These are phyloP conservation scores for Citrullus amarus DNA, from an alignment of 306 rosid genomes.

Conservation along the genomic window DNA sequence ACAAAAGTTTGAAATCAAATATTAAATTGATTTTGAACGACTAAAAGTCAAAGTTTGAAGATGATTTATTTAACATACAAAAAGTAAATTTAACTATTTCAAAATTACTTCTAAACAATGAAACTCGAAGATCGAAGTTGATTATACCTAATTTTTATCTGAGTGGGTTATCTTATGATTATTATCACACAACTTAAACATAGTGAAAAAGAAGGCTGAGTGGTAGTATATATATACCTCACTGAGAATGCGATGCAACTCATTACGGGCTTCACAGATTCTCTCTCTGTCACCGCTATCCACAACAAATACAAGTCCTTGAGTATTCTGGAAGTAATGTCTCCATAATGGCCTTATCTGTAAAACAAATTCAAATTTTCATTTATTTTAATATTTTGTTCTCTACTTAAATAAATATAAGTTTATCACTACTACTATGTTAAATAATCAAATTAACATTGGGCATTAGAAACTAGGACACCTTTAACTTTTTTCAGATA, in stretches of 20 bases:
- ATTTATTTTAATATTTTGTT: background rate
- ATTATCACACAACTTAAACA: background rate
- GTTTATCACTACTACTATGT: background rate
- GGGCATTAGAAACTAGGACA: background rate
- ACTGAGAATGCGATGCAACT: slow-evolving; percentile 29
- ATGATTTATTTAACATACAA: no score
- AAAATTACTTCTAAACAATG: no score
- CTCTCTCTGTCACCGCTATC: slow-evolving; percentile 37
- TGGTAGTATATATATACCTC: slow-evolving; percentile 10
- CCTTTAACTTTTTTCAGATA: no score
- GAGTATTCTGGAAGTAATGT: slow-evolving; percentile 37
- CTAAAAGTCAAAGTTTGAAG: no score
- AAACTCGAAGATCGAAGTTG: no score
- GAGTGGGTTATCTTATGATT: background rate
- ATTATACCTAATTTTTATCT: background rate
- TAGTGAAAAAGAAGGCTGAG: background rate
- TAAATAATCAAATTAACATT: background rate
- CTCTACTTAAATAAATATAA: background rate
- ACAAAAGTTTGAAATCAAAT: no score
- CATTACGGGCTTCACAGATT: slow-evolving; percentile 31
- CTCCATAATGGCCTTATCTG: slow-evolving; percentile 42
- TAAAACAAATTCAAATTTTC: background rate
- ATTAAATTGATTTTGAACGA: no score
- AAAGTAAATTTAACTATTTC: no score
- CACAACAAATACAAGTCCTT: slow-evolving; percentile 34